Conservation (phyloP, 2,329 filamentous ascomycete genomes). For the Daldinia eschscholtzii region DNA sequence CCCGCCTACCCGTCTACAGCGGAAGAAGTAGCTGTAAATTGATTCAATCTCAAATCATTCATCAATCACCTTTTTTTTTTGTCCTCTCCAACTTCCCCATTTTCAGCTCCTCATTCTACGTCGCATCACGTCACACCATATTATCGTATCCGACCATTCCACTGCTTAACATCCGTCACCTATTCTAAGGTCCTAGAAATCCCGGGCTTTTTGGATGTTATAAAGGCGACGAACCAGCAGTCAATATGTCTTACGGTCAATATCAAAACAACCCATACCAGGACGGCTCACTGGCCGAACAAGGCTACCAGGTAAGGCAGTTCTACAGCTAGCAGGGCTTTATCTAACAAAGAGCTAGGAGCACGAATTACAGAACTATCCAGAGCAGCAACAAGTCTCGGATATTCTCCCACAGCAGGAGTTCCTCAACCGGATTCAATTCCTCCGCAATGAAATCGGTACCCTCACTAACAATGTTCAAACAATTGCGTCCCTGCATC, state of each 20-base stretch:
- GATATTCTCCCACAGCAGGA: constrained; percentile 71
- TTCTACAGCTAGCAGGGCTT: constrained; percentile 34
- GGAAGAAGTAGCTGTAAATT: constrained; percentile 30
- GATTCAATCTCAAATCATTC: constrained; percentile 23
- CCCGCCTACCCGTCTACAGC: constrained; percentile 17
- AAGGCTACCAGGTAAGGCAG: constrained; percentile 61
- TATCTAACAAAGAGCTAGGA: constrained; percentile 46
- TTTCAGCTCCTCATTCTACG: constrained; percentile 13
- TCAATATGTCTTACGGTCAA: constrained; percentile 71
- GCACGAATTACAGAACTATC: constrained; percentile 69
- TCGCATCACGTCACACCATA: constrained; percentile 16
- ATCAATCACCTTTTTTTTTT: constrained; percentile 10
- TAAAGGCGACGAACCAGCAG: constrained; percentile 27
- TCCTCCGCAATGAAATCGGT: constrained; percentile 75
- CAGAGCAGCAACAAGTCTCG: constrained; percentile 45
- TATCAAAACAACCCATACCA: constrained; percentile 76
- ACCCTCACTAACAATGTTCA: constrained; percentile 75
- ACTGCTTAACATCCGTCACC: constrained; percentile 11
- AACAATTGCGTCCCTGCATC: constrained; percentile 76
- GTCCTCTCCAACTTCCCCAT: constrained; percentile 25
- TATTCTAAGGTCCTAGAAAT: constrained; percentile 20
- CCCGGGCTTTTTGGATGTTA: constrained; percentile 29
- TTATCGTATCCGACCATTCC: constrained; percentile 28
- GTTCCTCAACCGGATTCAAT: constrained; percentile 76
- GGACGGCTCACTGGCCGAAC: constrained; percentile 62